Conservation (phyloP, 495 filamentous ascomycete species). For the Xylaria intraflava region DNA sequence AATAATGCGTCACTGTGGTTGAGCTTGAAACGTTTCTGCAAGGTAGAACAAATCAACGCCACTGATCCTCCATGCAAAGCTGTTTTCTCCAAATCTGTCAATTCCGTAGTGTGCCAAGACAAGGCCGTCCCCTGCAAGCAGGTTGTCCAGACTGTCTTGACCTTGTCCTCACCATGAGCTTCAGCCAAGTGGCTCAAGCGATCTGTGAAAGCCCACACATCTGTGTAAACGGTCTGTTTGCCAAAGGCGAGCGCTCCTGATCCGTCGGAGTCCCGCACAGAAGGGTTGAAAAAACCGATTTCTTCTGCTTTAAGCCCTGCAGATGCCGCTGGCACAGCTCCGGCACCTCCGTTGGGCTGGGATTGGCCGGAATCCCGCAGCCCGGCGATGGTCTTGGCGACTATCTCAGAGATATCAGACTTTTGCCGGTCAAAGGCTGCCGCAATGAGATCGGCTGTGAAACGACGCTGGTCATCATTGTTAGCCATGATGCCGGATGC, state of each 20-base stretch:
- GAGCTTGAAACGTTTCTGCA: neutral
- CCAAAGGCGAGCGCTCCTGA: neutral
- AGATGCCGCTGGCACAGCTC: neutral
- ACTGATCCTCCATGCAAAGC: neutral
- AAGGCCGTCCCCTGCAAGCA: neutral
- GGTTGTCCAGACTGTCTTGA: neutral
- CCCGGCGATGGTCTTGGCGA: neutral
- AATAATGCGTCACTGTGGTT: neutral
- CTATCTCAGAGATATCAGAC: neutral
- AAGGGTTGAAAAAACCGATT: neutral
- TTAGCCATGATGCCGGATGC: too few species aligned
- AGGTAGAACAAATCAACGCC: neutral
- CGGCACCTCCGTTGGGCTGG: neutral
- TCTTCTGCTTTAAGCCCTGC: neutral
- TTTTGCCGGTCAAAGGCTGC: neutral
- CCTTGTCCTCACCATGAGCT: neutral
- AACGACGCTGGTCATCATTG: too few species aligned
- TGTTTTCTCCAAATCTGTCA: neutral
- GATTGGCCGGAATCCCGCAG: neutral
- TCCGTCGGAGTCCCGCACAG: neutral
- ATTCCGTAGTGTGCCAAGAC: neutral
- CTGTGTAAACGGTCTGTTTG: neutral
- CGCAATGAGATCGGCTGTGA: too few species aligned
- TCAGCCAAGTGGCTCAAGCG: neutral
- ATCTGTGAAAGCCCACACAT: neutral